A percentile compares a stretch with the other conserved stretches of the same genome.
Conservation (phyloP, 257 asterid genomes). For the Petunia secreta region DNA sequence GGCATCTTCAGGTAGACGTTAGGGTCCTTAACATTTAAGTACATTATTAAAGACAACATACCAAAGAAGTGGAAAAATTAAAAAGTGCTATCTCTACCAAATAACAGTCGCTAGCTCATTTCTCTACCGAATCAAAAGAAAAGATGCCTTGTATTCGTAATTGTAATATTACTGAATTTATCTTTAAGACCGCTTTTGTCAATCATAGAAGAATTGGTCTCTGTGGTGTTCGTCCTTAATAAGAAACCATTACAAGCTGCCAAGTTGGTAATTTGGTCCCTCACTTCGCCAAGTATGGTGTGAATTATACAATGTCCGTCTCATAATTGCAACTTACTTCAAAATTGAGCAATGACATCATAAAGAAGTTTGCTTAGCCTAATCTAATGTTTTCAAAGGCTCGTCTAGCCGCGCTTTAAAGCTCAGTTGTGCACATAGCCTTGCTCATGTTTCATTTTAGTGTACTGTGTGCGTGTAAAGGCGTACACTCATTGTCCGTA, state of each 20-base stretch:
- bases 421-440: no score
- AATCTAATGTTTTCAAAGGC: no score
- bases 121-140: constrained; percentile 16
- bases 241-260: background rate
- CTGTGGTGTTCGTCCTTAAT: background rate
- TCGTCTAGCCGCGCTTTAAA: no score
- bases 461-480: no score
- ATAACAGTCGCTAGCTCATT: background rate
- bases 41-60: background rate
- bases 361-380: background rate
- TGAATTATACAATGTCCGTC: background rate
- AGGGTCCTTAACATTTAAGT: background rate
- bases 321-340: background rate
- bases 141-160: background rate
- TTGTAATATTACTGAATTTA: background rate
- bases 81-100: background rate
- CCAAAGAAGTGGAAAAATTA: background rate
- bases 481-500: no score
- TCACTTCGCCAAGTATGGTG: background rate
- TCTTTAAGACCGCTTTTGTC: background rate
- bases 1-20: constrained; percentile 17
- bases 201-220: background rate
- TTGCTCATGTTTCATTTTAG: no score
- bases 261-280: background rate
- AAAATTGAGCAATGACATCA: background rate